Conservation (phyloP, 441 rosid genomes). For the Flueggea neowawraea region DNA sequence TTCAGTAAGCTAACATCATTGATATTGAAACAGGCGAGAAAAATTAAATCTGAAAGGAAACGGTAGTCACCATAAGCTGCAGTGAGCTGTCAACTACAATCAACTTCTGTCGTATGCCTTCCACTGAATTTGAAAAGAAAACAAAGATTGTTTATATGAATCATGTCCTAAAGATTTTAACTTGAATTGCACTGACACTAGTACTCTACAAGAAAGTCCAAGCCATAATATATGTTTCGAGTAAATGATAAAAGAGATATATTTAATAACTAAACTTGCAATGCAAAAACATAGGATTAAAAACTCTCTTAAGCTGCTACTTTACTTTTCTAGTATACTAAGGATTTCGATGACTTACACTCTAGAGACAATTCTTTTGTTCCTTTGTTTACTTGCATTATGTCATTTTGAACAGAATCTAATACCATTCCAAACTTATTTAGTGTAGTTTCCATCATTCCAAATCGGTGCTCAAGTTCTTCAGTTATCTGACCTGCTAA, state of each 20-base stretch:
- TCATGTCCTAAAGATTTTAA: too few species aligned
- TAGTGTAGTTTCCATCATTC: slow-evolving; percentile 72
- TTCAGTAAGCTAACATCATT: slow-evolving; percentile 4
- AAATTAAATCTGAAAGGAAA: not conserved
- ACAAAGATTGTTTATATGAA: not conserved
- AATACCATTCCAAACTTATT: slow-evolving; percentile 75
- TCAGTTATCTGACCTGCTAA: slow-evolving; percentile 61
- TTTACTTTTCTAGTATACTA: slow-evolving; percentile 3
- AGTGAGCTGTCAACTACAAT: slow-evolving; percentile 54
- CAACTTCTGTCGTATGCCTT: slow-evolving; percentile 71
- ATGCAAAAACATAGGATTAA: not conserved
- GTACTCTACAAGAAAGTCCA: too few species aligned
- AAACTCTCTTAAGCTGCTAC: slow-evolving; percentile 2
- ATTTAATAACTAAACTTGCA: too few species aligned
- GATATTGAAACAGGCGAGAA: slow-evolving; percentile 1
- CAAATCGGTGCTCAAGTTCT: slow-evolving; percentile 71
- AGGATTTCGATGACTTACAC: slow-evolving; percentile 45
- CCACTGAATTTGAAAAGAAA: slow-evolving; percentile 46
- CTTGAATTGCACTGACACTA: not conserved
- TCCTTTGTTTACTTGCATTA: slow-evolving; percentile 82
- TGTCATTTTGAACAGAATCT: slow-evolving; percentile 79
- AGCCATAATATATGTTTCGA: too few species aligned
- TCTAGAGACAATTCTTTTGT: slow-evolving; percentile 67
- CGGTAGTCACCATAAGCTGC: slow-evolving; percentile 59
- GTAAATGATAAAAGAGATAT: too few species aligned